phyloP scores from a whole-genome alignment of 495 filamentous ascomycete species.

The Penicillium riverlandense region DNA sequence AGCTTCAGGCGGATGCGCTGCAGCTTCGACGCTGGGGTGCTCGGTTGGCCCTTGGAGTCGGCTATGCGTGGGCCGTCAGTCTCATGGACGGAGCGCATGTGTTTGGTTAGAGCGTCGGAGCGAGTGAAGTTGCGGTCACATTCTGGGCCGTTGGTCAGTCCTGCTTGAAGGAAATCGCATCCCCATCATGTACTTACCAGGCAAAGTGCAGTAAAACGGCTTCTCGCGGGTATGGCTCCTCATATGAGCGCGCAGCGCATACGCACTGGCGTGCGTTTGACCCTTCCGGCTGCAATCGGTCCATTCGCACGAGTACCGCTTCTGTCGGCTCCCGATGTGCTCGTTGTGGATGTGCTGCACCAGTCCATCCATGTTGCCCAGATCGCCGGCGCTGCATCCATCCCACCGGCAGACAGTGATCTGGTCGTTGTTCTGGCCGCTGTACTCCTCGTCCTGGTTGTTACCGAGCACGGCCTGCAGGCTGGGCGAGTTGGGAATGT shows the following conservation, averaged over 20 bases:
- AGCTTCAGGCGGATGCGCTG: conserved; percentile 63
- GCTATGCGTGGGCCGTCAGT: conserved; percentile 84
- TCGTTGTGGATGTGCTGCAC: conserved; percentile 91
- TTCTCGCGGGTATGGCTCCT: conserved; percentile 96
- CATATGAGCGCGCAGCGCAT: conserved; percentile 95
- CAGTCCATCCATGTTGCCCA: conserved; percentile 88
- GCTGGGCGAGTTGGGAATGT: conserved; percentile 50
- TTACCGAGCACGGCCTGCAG: conserved; percentile 41
- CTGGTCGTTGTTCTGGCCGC: conserved; percentile 70
- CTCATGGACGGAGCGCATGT: conserved; percentile 98
- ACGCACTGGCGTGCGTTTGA: conserved; percentile 85
- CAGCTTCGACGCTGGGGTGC: conserved; percentile 47
- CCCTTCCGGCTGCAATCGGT: conserved; percentile 80
- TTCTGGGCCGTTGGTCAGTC: conserved; percentile 45
- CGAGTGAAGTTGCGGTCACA: conserved; percentile 96
- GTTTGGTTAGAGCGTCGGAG: conserved; percentile 93
- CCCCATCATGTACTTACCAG: conserved; percentile 50
- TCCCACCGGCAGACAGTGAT: conserved; percentile 87
- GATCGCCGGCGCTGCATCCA: conserved; percentile 70
- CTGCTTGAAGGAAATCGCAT: neutral
- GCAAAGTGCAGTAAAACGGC: conserved; percentile 91
- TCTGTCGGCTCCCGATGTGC: conserved; percentile 77
- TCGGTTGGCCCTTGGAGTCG: conserved; percentile 54
- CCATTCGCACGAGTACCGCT: conserved; percentile 94
- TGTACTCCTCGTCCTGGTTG: conserved; percentile 67